These are phyloP conservation scores for Boletus fagicola DNA, from an alignment of 768 basidiomycete species.

Conservation along the genomic window DNA sequence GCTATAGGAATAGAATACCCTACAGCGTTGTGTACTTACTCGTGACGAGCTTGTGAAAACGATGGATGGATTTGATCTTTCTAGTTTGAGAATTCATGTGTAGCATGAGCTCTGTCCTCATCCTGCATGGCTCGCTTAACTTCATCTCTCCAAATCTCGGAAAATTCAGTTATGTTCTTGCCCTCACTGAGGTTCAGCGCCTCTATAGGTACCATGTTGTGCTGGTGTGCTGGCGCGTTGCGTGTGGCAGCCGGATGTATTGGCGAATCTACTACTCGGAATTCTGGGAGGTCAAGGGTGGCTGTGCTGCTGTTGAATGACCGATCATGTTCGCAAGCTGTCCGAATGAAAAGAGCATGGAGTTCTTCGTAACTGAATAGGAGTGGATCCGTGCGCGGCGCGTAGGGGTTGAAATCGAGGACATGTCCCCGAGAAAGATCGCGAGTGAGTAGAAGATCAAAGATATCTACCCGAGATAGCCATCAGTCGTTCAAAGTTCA, in stretches of 20 bases:
- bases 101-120: slow-evolving; percentile 2
- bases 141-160: slow-evolving; percentile 58
- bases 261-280: slow-evolving; percentile 71
- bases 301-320: neutral
- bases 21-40: neutral
- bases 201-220: slow-evolving; percentile 92
- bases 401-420: slow-evolving; percentile 90
- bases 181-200: slow-evolving; percentile 79
- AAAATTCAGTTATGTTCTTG: slow-evolving; percentile 68
- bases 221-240: slow-evolving; percentile 73
- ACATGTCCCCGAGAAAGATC: slow-evolving; percentile 75
- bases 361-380: slow-evolving; percentile 85
- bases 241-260: slow-evolving; percentile 65
- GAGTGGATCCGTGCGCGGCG: slow-evolving; percentile 81
- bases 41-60: neutral
- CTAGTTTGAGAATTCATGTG: neutral
- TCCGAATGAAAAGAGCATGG: slow-evolving; percentile 33
- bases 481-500: neutral
- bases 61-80: neutral
- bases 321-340: slow-evolving; percentile 1
- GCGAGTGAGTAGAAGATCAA: slow-evolving; percentile 86
- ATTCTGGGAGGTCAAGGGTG: slow-evolving; percentile 34
- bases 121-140: slow-evolving; percentile 37
- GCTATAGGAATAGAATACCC: slow-evolving; percentile 17
- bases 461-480: slow-evolving; percentile 49